Percentiles rank a stretch among this genome's conserved stretches.
phyloP scores from a whole-genome alignment of 1,139 yeast species.

The Hanseniaspora sp. region DNA sequence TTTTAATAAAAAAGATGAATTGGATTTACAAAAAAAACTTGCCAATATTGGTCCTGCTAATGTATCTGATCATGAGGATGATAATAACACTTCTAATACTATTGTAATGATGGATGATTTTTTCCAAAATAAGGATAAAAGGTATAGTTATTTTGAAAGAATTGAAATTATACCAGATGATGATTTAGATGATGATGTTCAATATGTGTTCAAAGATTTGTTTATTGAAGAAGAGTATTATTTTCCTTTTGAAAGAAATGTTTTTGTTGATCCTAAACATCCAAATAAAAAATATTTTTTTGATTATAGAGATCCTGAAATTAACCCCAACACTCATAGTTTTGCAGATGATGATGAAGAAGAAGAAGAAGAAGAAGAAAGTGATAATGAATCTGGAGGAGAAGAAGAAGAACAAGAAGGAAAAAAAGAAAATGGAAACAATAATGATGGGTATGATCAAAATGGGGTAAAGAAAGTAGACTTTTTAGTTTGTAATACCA shows the following conservation, averaged over 20 bases:
- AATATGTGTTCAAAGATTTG: conserved; percentile 42
- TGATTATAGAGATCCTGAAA: conserved; percentile 9
- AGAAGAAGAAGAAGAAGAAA: conserved; percentile 30
- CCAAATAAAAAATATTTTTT: not conserved
- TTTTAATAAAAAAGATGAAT: conserved; percentile 14
- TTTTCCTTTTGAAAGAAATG: not conserved
- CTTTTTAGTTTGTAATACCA: conserved; percentile 19
- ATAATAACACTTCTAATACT: not conserved
- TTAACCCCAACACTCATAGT: not conserved
- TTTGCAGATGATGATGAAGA: not conserved
- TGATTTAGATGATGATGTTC: conserved; percentile 59
- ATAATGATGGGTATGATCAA: conserved; percentile 42
- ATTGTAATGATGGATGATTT: conserved; percentile 6
- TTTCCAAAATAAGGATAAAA: conserved; percentile 6
- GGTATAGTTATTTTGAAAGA: conserved; percentile 6
- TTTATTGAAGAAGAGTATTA: conserved; percentile 1
- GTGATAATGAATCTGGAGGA: not conserved
- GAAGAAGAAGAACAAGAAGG: not conserved
- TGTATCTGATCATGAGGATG: not conserved
- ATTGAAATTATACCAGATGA: conserved; percentile 37
- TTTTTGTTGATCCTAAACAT: conserved; percentile 1
- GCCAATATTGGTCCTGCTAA: not conserved
- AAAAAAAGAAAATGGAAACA: not conserved
- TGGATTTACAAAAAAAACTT: not conserved
- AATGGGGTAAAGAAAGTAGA: conserved; percentile 24